Percentiles rank a stretch among this genome's conserved stretches.
phyloP scores from a whole-genome alignment of 164 flowering plant genomes.

The Buxus sempervirens region DNA sequence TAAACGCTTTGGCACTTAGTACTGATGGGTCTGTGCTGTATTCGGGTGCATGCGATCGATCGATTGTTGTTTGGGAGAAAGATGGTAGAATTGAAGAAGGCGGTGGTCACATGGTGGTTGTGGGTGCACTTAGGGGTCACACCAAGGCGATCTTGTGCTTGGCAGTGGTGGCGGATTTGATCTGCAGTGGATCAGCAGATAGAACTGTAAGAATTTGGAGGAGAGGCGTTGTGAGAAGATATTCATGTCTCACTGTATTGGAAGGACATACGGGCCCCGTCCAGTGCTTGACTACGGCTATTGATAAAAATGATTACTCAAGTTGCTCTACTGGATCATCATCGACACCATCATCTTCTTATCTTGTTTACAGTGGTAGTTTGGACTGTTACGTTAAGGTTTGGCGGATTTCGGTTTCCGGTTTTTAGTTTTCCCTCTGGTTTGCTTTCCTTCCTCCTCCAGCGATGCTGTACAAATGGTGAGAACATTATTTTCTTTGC shows the following conservation, averaged over 20 bases:
- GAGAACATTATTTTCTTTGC: too few species aligned
- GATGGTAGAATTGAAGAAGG: constrained; percentile 12
- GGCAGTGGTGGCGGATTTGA: constrained; percentile 42
- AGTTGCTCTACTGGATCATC: not conserved
- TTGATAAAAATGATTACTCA: constrained; percentile 12
- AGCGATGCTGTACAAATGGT: too few species aligned
- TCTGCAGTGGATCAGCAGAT: constrained; percentile 89
- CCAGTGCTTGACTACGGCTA: constrained; percentile 60
- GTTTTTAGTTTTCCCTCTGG: constrained; percentile 8
- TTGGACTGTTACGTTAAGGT: constrained; percentile 75
- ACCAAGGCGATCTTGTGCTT: constrained; percentile 67
- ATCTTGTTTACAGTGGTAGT: constrained; percentile 67
- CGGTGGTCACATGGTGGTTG: constrained; percentile 36
- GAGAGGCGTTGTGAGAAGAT: constrained; percentile 31
- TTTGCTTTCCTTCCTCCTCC: too few species aligned
- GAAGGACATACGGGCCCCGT: constrained; percentile 87
- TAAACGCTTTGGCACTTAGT: constrained; percentile 72
- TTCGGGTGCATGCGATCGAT: constrained; percentile 77
- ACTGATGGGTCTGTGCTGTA: constrained; percentile 52
- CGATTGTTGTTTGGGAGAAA: constrained; percentile 71
- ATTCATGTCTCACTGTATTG: constrained; percentile 59
- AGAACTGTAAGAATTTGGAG: constrained; percentile 72
- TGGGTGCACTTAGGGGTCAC: constrained; percentile 71
- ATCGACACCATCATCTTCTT: constrained; percentile 9
- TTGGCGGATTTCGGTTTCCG: constrained; percentile 55